Evolutionary conservation across 139 green algal species (phyloP), one percentile per base, ranked within the genome.

Genomic region (Cymbomonas tetramitiformis): DNA sequence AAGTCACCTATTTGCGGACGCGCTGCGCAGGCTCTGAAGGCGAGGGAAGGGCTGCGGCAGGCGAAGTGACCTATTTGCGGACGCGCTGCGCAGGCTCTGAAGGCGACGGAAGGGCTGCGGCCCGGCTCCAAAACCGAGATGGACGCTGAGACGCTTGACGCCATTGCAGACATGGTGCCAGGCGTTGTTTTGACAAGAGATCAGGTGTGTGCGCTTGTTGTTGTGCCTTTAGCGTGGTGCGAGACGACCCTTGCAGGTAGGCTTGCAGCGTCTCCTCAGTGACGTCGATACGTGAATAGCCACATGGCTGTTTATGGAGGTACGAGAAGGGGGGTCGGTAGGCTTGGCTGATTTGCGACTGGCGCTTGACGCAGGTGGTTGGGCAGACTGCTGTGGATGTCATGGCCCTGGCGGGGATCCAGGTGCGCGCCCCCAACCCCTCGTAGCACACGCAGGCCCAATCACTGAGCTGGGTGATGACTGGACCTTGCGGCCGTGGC

Each of bases 11-110:
- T n/a, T n/a, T n/a, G n/a, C n/a, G n/a, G n/a, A n/a, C n/a, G n/a
- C n/a, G n/a, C n/a, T n/a, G n/a, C n/a, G 41, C 70, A 88, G 54
- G 92, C 92, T 0, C 70, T 96, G 1, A 77, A 76, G 51, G 75
- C 87, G 1, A 97, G 88, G 6, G 67, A 87, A 64, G 85, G 83
- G 29, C 55, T 75, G n/a, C 64, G 60, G 52, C 87, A n/a, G n/a
- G n/a, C n/a, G n/a, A n/a, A n/a, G n/a, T n/a, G n/a, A n/a, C n/a
- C n/a, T n/a, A n/a, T n/a, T n/a, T n/a, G n/a, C n/a, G n/a, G n/a
- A n/a, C n/a, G n/a, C n/a, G n/a, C n/a, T n/a, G n/a, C n/a, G 41
- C 70, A 88, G 54, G 92, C 92, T 0, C 70, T 96, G 1, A 77
- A 76, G 51, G 75, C 87, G 1, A 97, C 90, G 6, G 67, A 87